Evolutionary conservation across 768 basidiomycete species (phyloP).

Genomic region (Auricularia heimuer): DNA sequence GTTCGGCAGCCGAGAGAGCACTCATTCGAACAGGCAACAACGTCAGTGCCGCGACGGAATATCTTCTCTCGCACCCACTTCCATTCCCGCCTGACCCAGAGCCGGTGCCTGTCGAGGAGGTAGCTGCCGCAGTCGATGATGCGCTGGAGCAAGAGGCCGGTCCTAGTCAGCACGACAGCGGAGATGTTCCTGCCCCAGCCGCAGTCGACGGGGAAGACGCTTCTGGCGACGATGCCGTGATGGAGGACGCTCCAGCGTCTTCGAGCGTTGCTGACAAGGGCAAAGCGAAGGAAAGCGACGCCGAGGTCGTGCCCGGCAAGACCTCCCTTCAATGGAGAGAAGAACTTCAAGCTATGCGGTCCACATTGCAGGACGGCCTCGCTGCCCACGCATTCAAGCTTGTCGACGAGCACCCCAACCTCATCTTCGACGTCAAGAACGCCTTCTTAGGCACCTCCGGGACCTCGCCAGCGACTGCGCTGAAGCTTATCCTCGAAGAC

Average conservation of each 20-base stretch:
- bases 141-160: slow-evolving; percentile 4
- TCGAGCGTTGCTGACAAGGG: slow-evolving; percentile 19
- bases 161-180: slow-evolving; percentile 6
- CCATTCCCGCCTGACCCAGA: slow-evolving; percentile 62
- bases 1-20: slow-evolving; percentile 78
- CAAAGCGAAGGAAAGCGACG: slow-evolving; percentile 15
- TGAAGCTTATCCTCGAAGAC: slow-evolving; percentile 68
- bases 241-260: slow-evolving; percentile 17
- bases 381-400: slow-evolving; percentile 63
- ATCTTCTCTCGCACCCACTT: slow-evolving; percentile 74
- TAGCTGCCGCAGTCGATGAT: slow-evolving; percentile 13
- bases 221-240: slow-evolving; percentile 17
- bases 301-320: slow-evolving; percentile 27
- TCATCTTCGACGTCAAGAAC: slow-evolving; percentile 80
- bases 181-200: slow-evolving; percentile 9
- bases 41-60: slow-evolving; percentile 77
- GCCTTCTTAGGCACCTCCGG: slow-evolving; percentile 64
- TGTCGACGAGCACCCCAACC: slow-evolving; percentile 76
- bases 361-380: slow-evolving; percentile 54
- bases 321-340: slow-evolving; percentile 53
- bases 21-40: slow-evolving; percentile 81
- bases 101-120: slow-evolving; percentile 16
- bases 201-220: slow-evolving; percentile 4
- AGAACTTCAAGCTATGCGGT: slow-evolving; percentile 56
- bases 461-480: slow-evolving; percentile 47